phyloP scores from a whole-genome alignment of 2,329 filamentous ascomycete species.

The Rhytidhysteron rufulum region DNA sequence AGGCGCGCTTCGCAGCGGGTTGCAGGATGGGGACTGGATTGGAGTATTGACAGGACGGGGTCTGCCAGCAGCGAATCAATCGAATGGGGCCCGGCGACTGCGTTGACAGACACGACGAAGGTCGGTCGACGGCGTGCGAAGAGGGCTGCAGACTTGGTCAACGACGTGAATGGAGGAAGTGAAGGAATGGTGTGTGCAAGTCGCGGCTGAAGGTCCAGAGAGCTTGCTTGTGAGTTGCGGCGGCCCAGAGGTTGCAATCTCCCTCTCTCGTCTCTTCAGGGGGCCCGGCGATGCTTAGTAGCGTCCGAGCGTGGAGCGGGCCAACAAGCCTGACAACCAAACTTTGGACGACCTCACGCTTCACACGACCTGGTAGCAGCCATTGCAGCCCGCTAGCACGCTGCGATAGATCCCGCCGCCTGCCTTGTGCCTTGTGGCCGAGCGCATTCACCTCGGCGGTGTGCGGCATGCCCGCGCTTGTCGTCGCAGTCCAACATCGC shows the following conservation, averaged over 20 bases:
- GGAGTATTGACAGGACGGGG: constrained; percentile 1
- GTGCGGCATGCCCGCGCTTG: not conserved
- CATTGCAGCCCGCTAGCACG: not conserved
- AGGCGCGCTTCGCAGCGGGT: constrained; percentile 2
- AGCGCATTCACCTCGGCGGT: not conserved
- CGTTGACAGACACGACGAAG: not conserved
- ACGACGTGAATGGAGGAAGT: constrained; percentile 24
- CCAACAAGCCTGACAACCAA: not conserved
- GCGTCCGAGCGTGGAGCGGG: not conserved
- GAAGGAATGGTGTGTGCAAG: constrained; percentile 11
- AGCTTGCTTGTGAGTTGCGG: not conserved
- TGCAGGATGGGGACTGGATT: not conserved
- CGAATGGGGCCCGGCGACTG: too few relatives aligned
- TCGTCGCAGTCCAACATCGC: not conserved
- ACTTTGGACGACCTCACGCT: not conserved
- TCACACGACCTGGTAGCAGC: not conserved
- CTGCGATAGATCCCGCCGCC: too few relatives aligned
- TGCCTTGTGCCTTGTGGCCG: constrained; percentile 2
- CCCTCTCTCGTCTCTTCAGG: constrained; percentile 1
- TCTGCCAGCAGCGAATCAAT: constrained; percentile 4
- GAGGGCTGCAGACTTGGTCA: too few relatives aligned
- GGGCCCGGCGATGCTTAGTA: not conserved
- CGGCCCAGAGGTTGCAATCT: constrained; percentile 10
- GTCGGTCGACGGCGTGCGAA: constrained; percentile 2
- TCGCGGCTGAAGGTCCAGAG: constrained; percentile 25